Evolutionary conservation across 1,284 basidiomycete genomes (phyloP).

Genomic region (Pseudozyma sp.): DNA sequence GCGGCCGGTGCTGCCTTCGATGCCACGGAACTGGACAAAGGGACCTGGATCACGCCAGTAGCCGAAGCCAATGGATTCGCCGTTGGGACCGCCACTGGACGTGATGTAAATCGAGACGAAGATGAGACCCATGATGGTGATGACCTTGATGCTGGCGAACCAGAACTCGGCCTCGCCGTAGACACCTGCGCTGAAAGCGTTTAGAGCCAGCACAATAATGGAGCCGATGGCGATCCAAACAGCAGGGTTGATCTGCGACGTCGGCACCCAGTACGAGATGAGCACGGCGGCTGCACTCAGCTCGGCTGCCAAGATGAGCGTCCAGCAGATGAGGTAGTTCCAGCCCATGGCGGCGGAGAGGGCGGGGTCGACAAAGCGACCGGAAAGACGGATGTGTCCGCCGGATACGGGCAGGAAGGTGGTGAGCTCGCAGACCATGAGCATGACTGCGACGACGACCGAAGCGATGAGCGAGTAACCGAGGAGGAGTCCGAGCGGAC

Average conservation of each 20-base stretch:
- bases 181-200: constrained; percentile 74
- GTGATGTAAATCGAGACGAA: constrained; percentile 53
- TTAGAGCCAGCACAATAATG: constrained; percentile 79
- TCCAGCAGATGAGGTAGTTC: constrained; percentile 73
- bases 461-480: constrained; percentile 66
- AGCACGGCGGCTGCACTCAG: constrained; percentile 80
- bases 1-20: constrained; percentile 71
- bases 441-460: constrained; percentile 57
- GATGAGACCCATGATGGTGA: constrained; percentile 61
- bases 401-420: constrained; percentile 74
- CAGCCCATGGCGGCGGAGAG: constrained; percentile 75
- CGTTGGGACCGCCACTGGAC: constrained; percentile 30
- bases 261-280: constrained; percentile 76
- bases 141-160: constrained; percentile 65
- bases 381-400: constrained; percentile 82
- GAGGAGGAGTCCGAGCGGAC: constrained; percentile 68
- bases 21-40: constrained; percentile 59
- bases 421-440: constrained; percentile 70
- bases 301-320: constrained; percentile 78
- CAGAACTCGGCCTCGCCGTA: constrained; percentile 70
- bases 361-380: constrained; percentile 81
- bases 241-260: constrained; percentile 73
- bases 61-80: constrained; percentile 41
- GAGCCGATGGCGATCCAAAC: constrained; percentile 82
- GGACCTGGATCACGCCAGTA: constrained; percentile 70